Conservation (phyloP, 2,329 filamentous ascomycete species). For the Alternaria angustiovoidea region DNA sequence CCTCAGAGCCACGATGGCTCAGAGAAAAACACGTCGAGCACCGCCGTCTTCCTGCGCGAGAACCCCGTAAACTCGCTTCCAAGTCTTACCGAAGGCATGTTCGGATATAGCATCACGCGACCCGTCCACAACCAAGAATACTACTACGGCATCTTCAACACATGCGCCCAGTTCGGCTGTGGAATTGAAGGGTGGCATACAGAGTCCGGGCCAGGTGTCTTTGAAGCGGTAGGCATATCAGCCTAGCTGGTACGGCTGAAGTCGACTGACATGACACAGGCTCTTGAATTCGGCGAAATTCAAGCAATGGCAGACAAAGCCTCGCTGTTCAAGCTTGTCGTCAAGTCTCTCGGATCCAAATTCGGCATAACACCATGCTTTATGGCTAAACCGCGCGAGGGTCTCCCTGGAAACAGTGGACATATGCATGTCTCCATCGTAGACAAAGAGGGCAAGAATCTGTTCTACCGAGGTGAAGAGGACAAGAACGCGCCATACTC, state of each 20-base stretch:
- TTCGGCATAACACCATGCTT: constrained; percentile 96
- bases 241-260: not conserved
- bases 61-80: constrained; percentile 79
- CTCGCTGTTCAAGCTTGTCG: constrained; percentile 91
- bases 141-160: constrained; percentile 86
- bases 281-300: constrained; percentile 89
- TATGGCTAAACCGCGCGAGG: constrained; percentile 96
- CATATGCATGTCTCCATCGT: constrained; percentile 95
- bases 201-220: constrained; percentile 91
- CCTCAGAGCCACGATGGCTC: constrained; percentile 62
- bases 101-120: constrained; percentile 88
- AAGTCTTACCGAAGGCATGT: constrained; percentile 90
- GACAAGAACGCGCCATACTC: constrained; percentile 69
- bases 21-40: constrained; percentile 70
- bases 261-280: constrained; percentile 59
- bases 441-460: constrained; percentile 80
- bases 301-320: constrained; percentile 91
- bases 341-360: constrained; percentile 86
- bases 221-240: constrained; percentile 74
- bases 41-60: constrained; percentile 75
- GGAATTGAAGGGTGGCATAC: constrained; percentile 95
- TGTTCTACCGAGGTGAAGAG: constrained; percentile 76
- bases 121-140: constrained; percentile 91
- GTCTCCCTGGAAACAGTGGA: constrained; percentile 91
- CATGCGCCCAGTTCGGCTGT: constrained; percentile 78